Percentiles rank a stretch among this genome's conserved stretches.
Conservation (phyloP, 805 yeast species). For the Ogataea pilisensis region DNA sequence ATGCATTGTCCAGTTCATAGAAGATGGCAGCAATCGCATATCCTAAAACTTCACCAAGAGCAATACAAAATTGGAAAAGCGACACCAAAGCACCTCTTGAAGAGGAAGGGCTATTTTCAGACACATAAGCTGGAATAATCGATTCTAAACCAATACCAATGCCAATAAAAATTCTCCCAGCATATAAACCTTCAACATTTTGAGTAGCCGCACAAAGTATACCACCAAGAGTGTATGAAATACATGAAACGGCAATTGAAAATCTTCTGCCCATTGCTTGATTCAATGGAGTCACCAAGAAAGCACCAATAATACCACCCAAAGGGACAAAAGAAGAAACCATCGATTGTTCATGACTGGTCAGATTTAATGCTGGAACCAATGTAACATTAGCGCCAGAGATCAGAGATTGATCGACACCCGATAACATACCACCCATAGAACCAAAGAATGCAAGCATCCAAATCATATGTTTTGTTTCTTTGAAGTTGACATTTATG, state of each 20-base stretch:
- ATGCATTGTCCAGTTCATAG: constrained; percentile 50
- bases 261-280: constrained; percentile 52
- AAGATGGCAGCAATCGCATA: constrained; percentile 62
- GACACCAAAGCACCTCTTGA: constrained; percentile 60
- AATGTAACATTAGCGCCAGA: constrained; percentile 58
- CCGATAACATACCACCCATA: constrained; percentile 61
- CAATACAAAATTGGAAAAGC: constrained; percentile 59
- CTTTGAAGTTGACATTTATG: constrained; percentile 36
- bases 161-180: constrained; percentile 58
- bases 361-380: constrained; percentile 38
- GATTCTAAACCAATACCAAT: constrained; percentile 66
- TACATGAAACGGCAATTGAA: constrained; percentile 52
- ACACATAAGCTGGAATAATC: constrained; percentile 59
- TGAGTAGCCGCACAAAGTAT: constrained; percentile 51
- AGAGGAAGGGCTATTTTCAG: constrained; percentile 57
- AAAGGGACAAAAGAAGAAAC: constrained; percentile 62
- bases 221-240: constrained; percentile 60
- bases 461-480: constrained; percentile 42
- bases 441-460: constrained; percentile 56
- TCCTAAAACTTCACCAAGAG: constrained; percentile 63
- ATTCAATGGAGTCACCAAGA: constrained; percentile 55
- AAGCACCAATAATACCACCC: constrained; percentile 63
- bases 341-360: constrained; percentile 43
- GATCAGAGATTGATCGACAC: constrained; percentile 64
- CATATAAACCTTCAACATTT: constrained; percentile 46